Evolutionary conservation across 257 asterid species (phyloP), one percentile per base, ranked within the genome.

Genomic region (Gentiana dahurica): DNA sequence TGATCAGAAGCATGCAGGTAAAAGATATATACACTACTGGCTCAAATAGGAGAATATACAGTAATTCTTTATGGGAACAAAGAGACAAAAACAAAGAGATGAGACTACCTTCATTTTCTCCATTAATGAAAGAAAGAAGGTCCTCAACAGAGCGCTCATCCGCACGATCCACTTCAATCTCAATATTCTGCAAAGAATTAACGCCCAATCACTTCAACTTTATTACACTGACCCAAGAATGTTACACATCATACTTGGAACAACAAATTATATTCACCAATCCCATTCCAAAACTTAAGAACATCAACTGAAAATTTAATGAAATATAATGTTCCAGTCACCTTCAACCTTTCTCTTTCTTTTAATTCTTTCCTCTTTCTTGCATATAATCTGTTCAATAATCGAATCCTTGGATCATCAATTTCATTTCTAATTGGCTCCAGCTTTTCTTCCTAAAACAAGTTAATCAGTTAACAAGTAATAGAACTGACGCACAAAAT

Each of bases 111-210:
- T 61, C 85, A 77, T 70, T 64, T 60, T 59, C 79, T 63, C 96
- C 94, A 70, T 91, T 87, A 65, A 91, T 91, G 71, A 79, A 91
- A 15, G 95, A 83, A 64, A 91, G 73, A 49, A 91, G 89, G 68
- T 91, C 98, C 74, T 91, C 98, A 56, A 91, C 92, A 59, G 98
- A 85, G 50, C 96, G 95, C 36, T 83, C 83, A 75, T 87, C 98
- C 64, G 75, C 84, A 41, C 43, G 88, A 73, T 79, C 96, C 79
- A 79, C 98, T 81, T 81, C 98, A 54, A 64, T 73, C 68, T 83
- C 94, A 51, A 67, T 79, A 75, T 73, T 83, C 96, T 85, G 71
- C 34, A 65, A 70, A 64, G 46, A 7, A 41, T 41, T 10, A 41
- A 41, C 2, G 46, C 24, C 24, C 24, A 24, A 41, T 41, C 46